Conservation (phyloP, 148 eudicot species). For the Fagopyrum homotropicum region DNA sequence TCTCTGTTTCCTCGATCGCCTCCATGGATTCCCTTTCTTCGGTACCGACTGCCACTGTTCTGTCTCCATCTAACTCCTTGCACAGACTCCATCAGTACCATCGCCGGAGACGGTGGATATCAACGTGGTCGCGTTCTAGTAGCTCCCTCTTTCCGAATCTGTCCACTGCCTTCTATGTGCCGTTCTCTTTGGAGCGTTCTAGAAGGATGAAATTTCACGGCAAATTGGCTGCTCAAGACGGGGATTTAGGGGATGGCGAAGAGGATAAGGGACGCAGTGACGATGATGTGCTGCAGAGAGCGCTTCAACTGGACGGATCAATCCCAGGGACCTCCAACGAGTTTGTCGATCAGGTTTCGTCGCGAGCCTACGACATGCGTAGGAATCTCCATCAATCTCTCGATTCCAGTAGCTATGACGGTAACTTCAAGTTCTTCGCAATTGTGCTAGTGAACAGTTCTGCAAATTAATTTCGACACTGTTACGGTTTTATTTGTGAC, state of each 20-base stretch:
- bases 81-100: constrained; percentile 13
- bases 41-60: constrained; percentile 53
- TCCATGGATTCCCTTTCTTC: constrained; percentile 71
- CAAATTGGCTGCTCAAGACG: constrained; percentile 24
- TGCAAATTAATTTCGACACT: not conserved
- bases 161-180: constrained; percentile 10
- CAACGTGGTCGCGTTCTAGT: constrained; percentile 2
- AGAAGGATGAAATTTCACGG: constrained; percentile 15
- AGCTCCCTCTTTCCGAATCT: constrained; percentile 15
- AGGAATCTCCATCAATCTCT: constrained; percentile 69
- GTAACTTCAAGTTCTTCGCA: constrained; percentile 20
- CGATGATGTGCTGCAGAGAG: constrained; percentile 63
- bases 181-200: constrained; percentile 6
- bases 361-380: constrained; percentile 89
- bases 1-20: constrained; percentile 5
- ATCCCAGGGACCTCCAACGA: constrained; percentile 75
- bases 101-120: constrained; percentile 22
- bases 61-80: constrained; percentile 28
- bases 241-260: constrained; percentile 20
- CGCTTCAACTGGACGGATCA: constrained; percentile 70
- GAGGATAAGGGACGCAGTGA: constrained; percentile 20
- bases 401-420: constrained; percentile 86
- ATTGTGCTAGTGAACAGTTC: not conserved
- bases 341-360: constrained; percentile 84
- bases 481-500: not conserved